Evolutionary conservation across 371 early-diverging fungal genomes (phyloP).

Genomic region (Parasitella parasitica): DNA sequence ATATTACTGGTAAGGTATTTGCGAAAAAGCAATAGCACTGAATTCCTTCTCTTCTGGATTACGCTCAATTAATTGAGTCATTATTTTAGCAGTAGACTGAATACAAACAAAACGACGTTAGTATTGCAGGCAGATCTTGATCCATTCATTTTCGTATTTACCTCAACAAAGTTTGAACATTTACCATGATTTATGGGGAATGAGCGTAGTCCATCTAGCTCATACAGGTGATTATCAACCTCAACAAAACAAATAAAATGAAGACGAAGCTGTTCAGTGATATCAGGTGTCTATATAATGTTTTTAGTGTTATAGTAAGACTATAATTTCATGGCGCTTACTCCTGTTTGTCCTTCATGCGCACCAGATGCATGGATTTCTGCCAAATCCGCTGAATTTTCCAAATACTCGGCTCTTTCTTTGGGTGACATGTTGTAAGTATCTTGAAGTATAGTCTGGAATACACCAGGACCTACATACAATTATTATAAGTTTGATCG

Average conservation of each 20-base stretch:
- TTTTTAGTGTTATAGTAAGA: not conserved
- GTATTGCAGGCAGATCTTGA: not conserved
- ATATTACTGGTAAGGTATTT: not conserved
- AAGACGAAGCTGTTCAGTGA: conserved; percentile 72
- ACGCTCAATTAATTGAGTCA: conserved; percentile 68
- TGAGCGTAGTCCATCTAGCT: conserved; percentile 82
- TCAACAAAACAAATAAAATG: conserved; percentile 86
- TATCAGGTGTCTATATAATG: conserved; percentile 54
- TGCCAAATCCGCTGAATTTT: conserved; percentile 57
- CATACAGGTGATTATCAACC: conserved; percentile 76
- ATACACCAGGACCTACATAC: conserved; percentile 55
- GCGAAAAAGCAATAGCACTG: conserved; percentile 62
- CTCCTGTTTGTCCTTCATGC: conserved; percentile 71
- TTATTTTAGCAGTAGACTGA: conserved; percentile 66
- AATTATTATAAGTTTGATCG: too few species aligned
- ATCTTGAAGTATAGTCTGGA: conserved; percentile 60
- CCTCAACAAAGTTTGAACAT: conserved; percentile 57
- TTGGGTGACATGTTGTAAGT: conserved; percentile 59
- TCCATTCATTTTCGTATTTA: conserved; percentile 13
- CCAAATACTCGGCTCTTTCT: conserved; percentile 72
- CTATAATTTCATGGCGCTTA: conserved; percentile 7
- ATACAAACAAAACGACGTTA: not conserved
- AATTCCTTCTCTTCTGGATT: conserved; percentile 70
- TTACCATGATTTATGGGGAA: conserved; percentile 85
- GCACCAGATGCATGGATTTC: conserved; percentile 62